Percentiles rank a stretch among this genome's conserved stretches.
phyloP scores from a whole-genome alignment of 805 yeast species.

The Naumovozyma baii region DNA sequence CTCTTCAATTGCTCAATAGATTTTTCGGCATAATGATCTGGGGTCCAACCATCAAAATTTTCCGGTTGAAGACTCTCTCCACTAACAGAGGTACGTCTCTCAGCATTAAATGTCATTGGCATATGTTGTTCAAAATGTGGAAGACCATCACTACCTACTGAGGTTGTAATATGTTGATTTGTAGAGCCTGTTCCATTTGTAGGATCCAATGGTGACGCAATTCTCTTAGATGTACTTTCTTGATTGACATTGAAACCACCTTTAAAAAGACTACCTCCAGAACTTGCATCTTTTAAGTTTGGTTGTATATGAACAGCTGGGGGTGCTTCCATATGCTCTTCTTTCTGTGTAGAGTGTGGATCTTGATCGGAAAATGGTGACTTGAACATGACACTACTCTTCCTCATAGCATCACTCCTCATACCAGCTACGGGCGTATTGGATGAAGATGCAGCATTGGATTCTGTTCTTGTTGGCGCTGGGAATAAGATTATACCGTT shows the following conservation, averaged over 20 bases:
- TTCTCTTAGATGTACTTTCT: slow-evolving; percentile 2
- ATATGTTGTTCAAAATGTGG: slow-evolving; percentile 1
- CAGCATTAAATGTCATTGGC: slow-evolving; percentile 50
- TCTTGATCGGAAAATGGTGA: slow-evolving; percentile 56
- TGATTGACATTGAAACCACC: slow-evolving; percentile 3
- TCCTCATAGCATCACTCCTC: slow-evolving; percentile 13
- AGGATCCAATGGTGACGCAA: slow-evolving; percentile 4
- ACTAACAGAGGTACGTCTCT: slow-evolving; percentile 81
- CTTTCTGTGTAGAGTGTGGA: slow-evolving; percentile 40
- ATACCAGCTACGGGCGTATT: slow-evolving; percentile 8
- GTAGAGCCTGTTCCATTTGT: background rate
- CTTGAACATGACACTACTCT: slow-evolving; percentile 35
- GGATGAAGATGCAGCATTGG: slow-evolving; percentile 17
- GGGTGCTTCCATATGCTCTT: slow-evolving; percentile 1
- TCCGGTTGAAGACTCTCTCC: slow-evolving; percentile 82
- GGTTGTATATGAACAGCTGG: background rate
- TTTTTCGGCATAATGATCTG: slow-evolving; percentile 46
- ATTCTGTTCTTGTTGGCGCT: slow-evolving; percentile 31
- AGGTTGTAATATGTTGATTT: background rate
- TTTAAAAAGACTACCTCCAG: slow-evolving; percentile 2
- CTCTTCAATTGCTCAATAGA: slow-evolving; percentile 54
- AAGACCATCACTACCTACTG: background rate
- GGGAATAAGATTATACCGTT: slow-evolving; percentile 42
- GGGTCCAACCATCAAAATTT: slow-evolving; percentile 68
- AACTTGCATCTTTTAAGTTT: background rate